These are phyloP conservation scores for Colletotrichum liaoningense DNA, from an alignment of 2,329 filamentous ascomycete species.

Conservation along the genomic window DNA sequence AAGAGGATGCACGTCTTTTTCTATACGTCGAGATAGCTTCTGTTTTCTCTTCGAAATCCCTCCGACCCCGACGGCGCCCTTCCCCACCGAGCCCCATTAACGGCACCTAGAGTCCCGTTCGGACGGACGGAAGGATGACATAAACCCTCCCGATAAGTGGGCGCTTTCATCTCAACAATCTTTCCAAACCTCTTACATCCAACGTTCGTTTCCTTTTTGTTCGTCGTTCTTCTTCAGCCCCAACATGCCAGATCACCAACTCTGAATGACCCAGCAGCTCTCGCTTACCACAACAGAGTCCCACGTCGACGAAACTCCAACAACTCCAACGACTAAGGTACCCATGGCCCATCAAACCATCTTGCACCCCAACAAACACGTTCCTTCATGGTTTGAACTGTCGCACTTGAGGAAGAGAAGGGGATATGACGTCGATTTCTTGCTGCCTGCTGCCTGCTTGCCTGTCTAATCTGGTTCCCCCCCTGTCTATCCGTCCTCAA, in stretches of 20 bases:
- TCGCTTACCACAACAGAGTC: not conserved
- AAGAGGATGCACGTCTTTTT: not conserved
- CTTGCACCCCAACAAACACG: not conserved
- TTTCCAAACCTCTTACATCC: not conserved
- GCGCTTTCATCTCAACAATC: not conserved
- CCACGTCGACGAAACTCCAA: not conserved
- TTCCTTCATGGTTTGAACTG: not conserved
- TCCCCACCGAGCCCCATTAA: not conserved
- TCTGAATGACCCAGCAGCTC: not conserved
- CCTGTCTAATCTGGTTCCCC: too few species aligned
- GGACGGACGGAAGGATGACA: not conserved
- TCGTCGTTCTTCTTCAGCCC: not conserved
- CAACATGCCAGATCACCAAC: constrained; percentile 29
- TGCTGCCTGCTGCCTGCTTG: not conserved
- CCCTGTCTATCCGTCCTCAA: not conserved
- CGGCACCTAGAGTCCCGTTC: not conserved
- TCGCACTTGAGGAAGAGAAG: not conserved
- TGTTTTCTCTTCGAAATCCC: not conserved
- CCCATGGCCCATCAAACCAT: not conserved
- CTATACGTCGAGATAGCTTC: not conserved
- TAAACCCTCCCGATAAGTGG: not conserved
- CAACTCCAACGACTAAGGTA: not conserved
- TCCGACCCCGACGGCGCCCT: not conserved
- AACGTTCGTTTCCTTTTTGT: not conserved
- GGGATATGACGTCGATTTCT: not conserved